A percentile compares a stretch with the other conserved stretches of the same genome.
phyloP scores from a whole-genome alignment of 1,284 basidiomycete species.

The Pascua guehoae region DNA sequence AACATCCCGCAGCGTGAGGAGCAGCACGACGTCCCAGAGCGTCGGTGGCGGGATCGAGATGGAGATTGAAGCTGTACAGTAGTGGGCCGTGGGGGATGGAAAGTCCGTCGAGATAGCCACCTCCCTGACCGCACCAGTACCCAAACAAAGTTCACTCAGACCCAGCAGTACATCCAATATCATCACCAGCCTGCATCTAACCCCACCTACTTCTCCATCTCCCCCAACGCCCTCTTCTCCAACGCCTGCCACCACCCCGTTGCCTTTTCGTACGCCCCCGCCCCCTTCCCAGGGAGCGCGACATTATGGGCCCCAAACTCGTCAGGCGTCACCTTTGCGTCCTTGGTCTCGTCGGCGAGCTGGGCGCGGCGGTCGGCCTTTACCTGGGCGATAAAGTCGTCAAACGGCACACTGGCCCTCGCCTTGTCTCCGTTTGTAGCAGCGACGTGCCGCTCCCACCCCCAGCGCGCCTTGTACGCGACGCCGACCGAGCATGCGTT shows the following conservation, averaged over 20 bases:
- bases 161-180: background rate
- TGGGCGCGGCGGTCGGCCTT: conserved; percentile 24
- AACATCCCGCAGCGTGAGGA: no score
- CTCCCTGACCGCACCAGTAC: no score
- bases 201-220: background rate
- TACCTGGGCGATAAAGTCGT: conserved; percentile 15
- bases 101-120: no score
- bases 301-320: conserved; percentile 35
- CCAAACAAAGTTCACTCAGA: no score
- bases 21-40: no score
- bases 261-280: conserved; percentile 24
- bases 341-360: conserved; percentile 27
- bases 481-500: conserved; percentile 47
- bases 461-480: conserved; percentile 47
- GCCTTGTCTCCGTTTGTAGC: conserved; percentile 1
- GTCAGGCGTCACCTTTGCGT: conserved; percentile 11
- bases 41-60: no score
- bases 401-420: conserved; percentile 5
- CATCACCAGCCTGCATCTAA: background rate
- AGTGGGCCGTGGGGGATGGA: no score
- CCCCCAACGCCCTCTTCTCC: conserved; percentile 23
- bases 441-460: conserved; percentile 29
- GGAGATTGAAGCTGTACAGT: no score
- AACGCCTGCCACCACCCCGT: conserved; percentile 29
- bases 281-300: conserved; percentile 20